Evolutionary conservation across 192 early-diverging fungal genomes (phyloP).

Genomic region (Phycomyces nitens): DNA sequence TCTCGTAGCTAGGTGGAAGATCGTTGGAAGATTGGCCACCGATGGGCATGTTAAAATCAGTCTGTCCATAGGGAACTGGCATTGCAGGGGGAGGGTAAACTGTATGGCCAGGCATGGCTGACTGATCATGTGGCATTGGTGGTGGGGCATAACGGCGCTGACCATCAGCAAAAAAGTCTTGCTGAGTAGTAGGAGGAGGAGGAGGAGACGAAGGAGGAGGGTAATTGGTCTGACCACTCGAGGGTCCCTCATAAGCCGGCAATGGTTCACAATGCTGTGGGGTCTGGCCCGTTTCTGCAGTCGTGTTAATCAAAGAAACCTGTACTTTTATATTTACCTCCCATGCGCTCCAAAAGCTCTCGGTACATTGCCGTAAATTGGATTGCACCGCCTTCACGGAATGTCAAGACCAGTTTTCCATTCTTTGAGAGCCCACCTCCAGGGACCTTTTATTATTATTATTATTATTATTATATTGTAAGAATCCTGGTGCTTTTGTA

Average conservation of each 20-base stretch:
- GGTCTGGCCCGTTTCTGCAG: conserved; percentile 28
- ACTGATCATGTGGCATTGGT: neutral
- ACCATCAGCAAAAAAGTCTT: too few species aligned
- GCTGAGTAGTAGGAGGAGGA: too few species aligned
- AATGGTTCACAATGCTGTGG: conserved; percentile 33
- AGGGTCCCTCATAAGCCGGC: conserved; percentile 29
- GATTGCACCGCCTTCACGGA: conserved; percentile 55
- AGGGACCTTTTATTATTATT: conserved; percentile 22
- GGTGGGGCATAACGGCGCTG: neutral
- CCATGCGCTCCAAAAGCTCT: conserved; percentile 31
- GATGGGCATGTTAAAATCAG: too few species aligned
- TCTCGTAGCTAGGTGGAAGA: too few species aligned
- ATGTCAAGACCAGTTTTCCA: conserved; percentile 43
- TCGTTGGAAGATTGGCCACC: too few species aligned
- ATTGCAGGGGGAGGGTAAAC: neutral
- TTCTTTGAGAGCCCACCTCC: conserved; percentile 43
- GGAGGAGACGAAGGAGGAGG: too few species aligned
- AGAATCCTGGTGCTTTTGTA: too few species aligned
- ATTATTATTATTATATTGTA: too few species aligned
- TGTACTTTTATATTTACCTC: too few species aligned
- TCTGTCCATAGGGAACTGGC: too few species aligned
- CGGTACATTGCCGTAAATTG: conserved; percentile 41
- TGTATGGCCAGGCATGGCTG: too few species aligned
- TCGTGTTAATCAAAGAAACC: too few species aligned
- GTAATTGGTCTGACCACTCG: neutral